A percentile compares a stretch with the other conserved stretches of the same genome.
phyloP scores from a whole-genome alignment of 352 stramenopile species.

The Globisporangium paroecandrum region DNA sequence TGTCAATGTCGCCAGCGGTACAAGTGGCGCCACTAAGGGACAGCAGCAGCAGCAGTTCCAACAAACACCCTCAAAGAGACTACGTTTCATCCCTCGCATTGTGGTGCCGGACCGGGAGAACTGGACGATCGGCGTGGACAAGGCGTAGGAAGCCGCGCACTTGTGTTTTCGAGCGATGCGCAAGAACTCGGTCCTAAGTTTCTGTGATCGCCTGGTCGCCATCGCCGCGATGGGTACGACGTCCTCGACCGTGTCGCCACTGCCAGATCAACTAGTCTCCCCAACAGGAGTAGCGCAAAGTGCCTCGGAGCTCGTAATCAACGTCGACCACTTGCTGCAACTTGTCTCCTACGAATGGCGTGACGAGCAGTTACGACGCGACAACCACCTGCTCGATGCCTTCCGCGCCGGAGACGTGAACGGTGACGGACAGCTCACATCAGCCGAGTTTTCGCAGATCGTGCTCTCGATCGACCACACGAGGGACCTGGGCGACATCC shows the following conservation, averaged over 20 bases:
- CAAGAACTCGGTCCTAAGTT: conserved; percentile 46
- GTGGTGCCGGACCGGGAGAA: conserved; percentile 63
- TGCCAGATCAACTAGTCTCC: neutral
- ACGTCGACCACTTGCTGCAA: conserved; percentile 71
- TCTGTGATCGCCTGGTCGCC: conserved; percentile 58
- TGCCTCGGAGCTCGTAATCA: conserved; percentile 33
- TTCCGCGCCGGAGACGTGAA: conserved; percentile 81
- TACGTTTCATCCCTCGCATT: conserved; percentile 51
- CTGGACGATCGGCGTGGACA: conserved; percentile 65
- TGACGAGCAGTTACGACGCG: conserved; percentile 62
- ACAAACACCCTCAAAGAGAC: conserved; percentile 26
- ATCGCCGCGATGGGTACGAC: conserved; percentile 39
- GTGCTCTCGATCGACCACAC: conserved; percentile 72
- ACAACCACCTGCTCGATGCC: conserved; percentile 59
- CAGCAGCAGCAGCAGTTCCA: neutral
- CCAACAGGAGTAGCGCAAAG: neutral
- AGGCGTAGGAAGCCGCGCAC: conserved; percentile 55
- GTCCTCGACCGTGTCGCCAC: conserved; percentile 18
- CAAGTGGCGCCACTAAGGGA: neutral
- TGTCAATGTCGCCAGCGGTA: conserved; percentile 8
- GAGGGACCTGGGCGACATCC: conserved; percentile 57
- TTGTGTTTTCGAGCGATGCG: conserved; percentile 76
- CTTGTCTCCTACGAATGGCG: conserved; percentile 66
- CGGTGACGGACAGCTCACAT: conserved; percentile 72
- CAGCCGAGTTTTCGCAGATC: conserved; percentile 76